Conservation (phyloP, 2,329 filamentous ascomycete genomes). For the Fusarium verticillioides region DNA sequence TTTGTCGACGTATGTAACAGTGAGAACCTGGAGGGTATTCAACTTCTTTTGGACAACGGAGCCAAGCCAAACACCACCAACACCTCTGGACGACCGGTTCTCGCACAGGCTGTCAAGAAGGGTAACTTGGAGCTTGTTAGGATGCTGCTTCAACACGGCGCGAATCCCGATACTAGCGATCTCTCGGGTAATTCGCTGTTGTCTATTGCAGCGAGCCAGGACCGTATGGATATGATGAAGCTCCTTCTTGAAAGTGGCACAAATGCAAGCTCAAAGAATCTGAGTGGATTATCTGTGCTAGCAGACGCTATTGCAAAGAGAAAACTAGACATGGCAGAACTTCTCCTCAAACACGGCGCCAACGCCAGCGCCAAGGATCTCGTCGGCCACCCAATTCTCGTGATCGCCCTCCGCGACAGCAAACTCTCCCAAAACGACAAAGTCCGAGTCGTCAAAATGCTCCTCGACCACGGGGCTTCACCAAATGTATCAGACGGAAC, state of each 20-base stretch:
- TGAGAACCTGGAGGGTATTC: constrained; percentile 43
- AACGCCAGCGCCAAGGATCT: constrained; percentile 48
- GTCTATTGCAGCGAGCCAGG: constrained; percentile 44
- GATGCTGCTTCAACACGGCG: constrained; percentile 51
- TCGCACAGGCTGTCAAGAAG: constrained; percentile 46
- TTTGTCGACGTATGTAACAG: constrained; percentile 46
- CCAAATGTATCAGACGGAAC: constrained; percentile 43
- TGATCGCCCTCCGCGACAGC: constrained; percentile 46
- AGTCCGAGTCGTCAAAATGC: constrained; percentile 41
- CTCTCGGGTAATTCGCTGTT: constrained; percentile 47
- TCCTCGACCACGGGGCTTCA: constrained; percentile 50
- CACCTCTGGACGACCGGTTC: constrained; percentile 42
- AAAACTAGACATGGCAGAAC: constrained; percentile 46
- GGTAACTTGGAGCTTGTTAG: constrained; percentile 43
- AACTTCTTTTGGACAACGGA: constrained; percentile 47
- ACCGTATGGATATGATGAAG: constrained; percentile 46
- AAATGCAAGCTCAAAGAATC: constrained; percentile 43
- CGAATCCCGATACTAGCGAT: constrained; percentile 47
- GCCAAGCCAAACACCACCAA: constrained; percentile 45
- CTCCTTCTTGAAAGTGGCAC: constrained; percentile 51
- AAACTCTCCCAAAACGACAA: constrained; percentile 43
- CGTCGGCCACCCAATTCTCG: constrained; percentile 47
- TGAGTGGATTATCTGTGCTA: constrained; percentile 49
- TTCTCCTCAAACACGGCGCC: constrained; percentile 50
- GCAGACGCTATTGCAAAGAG: constrained; percentile 48